Evolutionary conservation across 371 early-diverging fungal species (phyloP).

Genomic region (Mucor circinelloides): DNA sequence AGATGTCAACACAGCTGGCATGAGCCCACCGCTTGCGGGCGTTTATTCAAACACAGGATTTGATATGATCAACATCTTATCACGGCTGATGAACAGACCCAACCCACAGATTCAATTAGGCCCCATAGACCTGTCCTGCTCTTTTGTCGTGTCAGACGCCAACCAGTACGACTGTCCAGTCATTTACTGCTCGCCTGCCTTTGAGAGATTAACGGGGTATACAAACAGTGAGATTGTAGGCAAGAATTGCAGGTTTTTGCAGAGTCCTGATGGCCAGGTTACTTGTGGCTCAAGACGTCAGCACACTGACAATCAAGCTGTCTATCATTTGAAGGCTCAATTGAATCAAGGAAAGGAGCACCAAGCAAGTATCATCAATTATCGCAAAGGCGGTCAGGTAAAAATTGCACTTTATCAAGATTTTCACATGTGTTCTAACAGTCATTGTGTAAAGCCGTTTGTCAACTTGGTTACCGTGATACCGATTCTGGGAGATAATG

Average conservation of each 20-base stretch:
- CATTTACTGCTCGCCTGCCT: slow-evolving; percentile 61
- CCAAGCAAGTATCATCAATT: slow-evolving; percentile 69
- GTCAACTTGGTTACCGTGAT: slow-evolving; percentile 69
- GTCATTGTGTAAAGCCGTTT: slow-evolving; percentile 50
- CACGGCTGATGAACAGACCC: slow-evolving; percentile 32
- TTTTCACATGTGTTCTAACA: neutral
- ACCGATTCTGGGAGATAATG: slow-evolving; percentile 44
- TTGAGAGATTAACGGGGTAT: slow-evolving; percentile 66
- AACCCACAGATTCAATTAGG: slow-evolving; percentile 57
- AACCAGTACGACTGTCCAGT: slow-evolving; percentile 48
- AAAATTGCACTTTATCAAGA: neutral
- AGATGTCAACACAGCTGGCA: neutral
- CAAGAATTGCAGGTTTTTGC: slow-evolving; percentile 72
- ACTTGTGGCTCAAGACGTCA: slow-evolving; percentile 47
- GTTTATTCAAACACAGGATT: slow-evolving; percentile 58
- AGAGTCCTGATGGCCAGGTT: slow-evolving; percentile 55
- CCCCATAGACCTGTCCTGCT: slow-evolving; percentile 61
- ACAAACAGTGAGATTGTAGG: slow-evolving; percentile 54
- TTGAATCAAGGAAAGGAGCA: slow-evolving; percentile 52
- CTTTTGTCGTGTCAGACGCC: slow-evolving; percentile 58
- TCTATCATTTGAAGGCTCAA: slow-evolving; percentile 51
- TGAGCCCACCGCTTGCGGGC: slow-evolving; percentile 18
- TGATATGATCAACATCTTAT: slow-evolving; percentile 60
- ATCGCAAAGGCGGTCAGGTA: slow-evolving; percentile 61
- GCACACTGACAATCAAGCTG: slow-evolving; percentile 59